Percentiles rank a stretch among this genome's conserved stretches.
Conservation (phyloP, 2,329 filamentous ascomycete species). For the Diaporthe nobilis region DNA sequence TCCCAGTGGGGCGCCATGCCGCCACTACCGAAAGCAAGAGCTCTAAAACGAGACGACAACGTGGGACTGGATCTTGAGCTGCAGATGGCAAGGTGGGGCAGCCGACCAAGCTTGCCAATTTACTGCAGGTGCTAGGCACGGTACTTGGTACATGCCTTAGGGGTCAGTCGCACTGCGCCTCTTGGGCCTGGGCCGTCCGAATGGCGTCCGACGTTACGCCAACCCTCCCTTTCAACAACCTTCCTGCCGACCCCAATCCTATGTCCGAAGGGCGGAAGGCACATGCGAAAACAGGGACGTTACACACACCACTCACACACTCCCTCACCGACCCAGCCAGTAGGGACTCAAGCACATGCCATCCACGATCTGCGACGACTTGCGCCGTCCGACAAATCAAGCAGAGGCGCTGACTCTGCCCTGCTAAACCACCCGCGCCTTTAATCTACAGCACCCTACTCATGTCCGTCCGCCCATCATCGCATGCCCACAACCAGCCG, state of each 20-base stretch:
- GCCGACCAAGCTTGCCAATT: slow-evolving; percentile 29
- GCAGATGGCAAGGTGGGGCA: slow-evolving; percentile 23
- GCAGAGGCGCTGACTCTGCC: slow-evolving; percentile 25
- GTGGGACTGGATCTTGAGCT: slow-evolving; percentile 30
- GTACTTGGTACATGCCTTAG: slow-evolving; percentile 20
- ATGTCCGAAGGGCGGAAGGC: slow-evolving; percentile 6
- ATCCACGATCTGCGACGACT: slow-evolving; percentile 29
- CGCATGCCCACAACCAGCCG: neutral
- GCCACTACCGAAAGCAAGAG: slow-evolving; percentile 21
- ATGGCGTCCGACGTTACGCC: slow-evolving; percentile 34
- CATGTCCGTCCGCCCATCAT: slow-evolving; percentile 15
- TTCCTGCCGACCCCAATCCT: neutral
- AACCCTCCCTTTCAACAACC: slow-evolving; percentile 19
- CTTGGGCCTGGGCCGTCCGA: slow-evolving; percentile 13
- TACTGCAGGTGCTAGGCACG: slow-evolving; percentile 17
- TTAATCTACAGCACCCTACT: neutral
- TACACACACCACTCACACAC: slow-evolving; percentile 15
- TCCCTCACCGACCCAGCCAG: neutral
- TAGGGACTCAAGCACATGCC: slow-evolving; percentile 27
- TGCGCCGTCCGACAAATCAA: slow-evolving; percentile 32
- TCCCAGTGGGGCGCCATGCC: slow-evolving; percentile 25
- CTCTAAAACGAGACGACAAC: slow-evolving; percentile 22
- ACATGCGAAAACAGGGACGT: slow-evolving; percentile 29
- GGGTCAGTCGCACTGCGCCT: slow-evolving; percentile 2
- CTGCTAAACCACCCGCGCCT: slow-evolving; percentile 19